These are phyloP conservation scores for Trichoderma gracile DNA, from an alignment of 2,329 filamentous ascomycete genomes.

Conservation along the genomic window DNA sequence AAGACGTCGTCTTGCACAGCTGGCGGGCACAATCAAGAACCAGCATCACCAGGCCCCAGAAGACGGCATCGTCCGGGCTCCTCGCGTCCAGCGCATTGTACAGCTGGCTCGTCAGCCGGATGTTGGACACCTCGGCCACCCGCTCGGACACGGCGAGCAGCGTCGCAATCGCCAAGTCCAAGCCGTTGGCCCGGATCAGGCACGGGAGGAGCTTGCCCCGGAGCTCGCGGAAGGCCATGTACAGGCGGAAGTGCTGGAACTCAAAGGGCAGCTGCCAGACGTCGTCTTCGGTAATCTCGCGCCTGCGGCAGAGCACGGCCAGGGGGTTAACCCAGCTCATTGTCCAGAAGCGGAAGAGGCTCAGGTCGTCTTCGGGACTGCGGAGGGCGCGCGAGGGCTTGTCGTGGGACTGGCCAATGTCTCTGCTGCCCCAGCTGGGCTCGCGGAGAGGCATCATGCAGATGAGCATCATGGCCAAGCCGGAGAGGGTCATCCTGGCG, in stretches of 20 bases:
- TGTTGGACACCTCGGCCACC: conserved; percentile 42
- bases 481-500: conserved; percentile 30
- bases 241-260: conserved; percentile 76
- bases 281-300: conserved; percentile 73
- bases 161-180: conserved; percentile 72
- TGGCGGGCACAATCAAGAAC: conserved; percentile 38
- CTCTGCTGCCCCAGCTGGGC: conserved; percentile 37
- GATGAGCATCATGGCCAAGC: conserved; percentile 37
- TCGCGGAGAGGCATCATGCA: conserved; percentile 43
- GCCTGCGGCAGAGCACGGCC: conserved; percentile 62
- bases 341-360: conserved; percentile 79
- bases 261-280: conserved; percentile 80
- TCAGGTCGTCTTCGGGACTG: conserved; percentile 75
- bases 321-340: conserved; percentile 81
- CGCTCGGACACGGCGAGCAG: conserved; percentile 59
- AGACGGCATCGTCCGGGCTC: conserved; percentile 36
- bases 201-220: conserved; percentile 70
- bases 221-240: conserved; percentile 72
- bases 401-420: conserved; percentile 36
- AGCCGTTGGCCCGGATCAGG: conserved; percentile 72
- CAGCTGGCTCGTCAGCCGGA: conserved; percentile 41
- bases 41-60: conserved; percentile 44
- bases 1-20: conserved; percentile 40
- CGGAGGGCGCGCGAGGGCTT: conserved; percentile 51
- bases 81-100: conserved; percentile 39